Evolutionary conservation across 2,329 filamentous ascomycete genomes (phyloP).

Genomic region (Colletotrichum higginsianum): DNA sequence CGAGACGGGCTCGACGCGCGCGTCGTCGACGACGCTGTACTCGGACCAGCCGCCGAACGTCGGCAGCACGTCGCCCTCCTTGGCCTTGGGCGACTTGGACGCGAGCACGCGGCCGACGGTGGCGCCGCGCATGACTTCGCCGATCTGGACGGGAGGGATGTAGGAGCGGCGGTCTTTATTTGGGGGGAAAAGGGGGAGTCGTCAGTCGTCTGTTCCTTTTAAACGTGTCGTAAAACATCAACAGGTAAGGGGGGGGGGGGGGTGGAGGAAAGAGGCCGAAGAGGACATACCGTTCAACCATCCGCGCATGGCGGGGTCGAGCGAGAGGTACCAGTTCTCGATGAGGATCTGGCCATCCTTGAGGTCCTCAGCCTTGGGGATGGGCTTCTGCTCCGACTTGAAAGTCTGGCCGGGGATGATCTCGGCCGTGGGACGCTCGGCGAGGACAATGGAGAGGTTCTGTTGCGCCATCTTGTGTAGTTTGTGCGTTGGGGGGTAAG

Average conservation of each 20-base stretch:
- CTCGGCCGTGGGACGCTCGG: slow-evolving; percentile 71
- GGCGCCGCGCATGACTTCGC: slow-evolving; percentile 77
- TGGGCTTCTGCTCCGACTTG: slow-evolving; percentile 63
- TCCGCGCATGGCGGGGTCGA: slow-evolving; percentile 83
- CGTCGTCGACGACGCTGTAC: slow-evolving; percentile 71
- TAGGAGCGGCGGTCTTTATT: slow-evolving; percentile 68
- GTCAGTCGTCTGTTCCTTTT: neutral
- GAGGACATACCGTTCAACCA: slow-evolving; percentile 72
- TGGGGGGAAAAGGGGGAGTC: neutral
- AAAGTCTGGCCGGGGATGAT: slow-evolving; percentile 79
- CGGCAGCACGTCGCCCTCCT: slow-evolving; percentile 71
- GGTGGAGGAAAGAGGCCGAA: neutral
- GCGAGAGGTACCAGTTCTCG: slow-evolving; percentile 74
- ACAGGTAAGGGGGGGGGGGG: neutral
- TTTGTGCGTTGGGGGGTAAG: neutral
- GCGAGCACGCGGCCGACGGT: slow-evolving; percentile 74
- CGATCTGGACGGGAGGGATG: slow-evolving; percentile 77
- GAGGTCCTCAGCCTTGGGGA: slow-evolving; percentile 67
- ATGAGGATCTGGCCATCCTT: slow-evolving; percentile 76
- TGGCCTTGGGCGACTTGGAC: slow-evolving; percentile 68
- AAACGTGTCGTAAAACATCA: too few species aligned
- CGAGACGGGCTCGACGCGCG: slow-evolving; percentile 60
- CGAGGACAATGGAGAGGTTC: slow-evolving; percentile 70
- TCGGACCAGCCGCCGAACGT: slow-evolving; percentile 76
- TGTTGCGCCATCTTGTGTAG: slow-evolving; percentile 56